Percentiles rank a stretch among this genome's conserved stretches.
These are phyloP conservation scores for Parastagonospora avenae DNA, from an alignment of 2,329 filamentous ascomycete genomes.

Conservation along the genomic window DNA sequence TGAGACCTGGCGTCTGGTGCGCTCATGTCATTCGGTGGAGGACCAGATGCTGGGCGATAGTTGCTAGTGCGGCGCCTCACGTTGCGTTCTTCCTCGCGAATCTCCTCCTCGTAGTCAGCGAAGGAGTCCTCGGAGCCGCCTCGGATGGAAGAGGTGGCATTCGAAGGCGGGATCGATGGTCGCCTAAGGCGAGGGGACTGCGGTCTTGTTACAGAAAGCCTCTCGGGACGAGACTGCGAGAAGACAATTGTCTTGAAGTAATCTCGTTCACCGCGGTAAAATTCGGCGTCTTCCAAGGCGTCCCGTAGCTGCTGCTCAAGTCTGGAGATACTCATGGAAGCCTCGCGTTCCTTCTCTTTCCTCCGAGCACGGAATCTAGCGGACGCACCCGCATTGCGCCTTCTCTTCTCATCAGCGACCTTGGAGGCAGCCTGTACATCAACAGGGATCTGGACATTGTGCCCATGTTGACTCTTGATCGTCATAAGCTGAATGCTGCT, in stretches of 20 bases:
- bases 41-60: constrained; percentile 39
- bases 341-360: constrained; percentile 81
- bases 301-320: constrained; percentile 72
- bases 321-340: constrained; percentile 69
- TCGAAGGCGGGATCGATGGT: constrained; percentile 35
- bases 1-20: constrained; percentile 23
- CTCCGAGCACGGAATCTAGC: constrained; percentile 80
- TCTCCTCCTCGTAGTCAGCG: constrained; percentile 39
- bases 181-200: constrained; percentile 49
- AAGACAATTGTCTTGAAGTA: constrained; percentile 64
- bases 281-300: constrained; percentile 71
- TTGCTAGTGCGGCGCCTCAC: constrained; percentile 45
- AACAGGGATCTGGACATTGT: constrained; percentile 66
- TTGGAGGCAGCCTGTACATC: constrained; percentile 83
- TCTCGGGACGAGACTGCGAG: constrained; percentile 60
- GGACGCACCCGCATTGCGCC: constrained; percentile 83
- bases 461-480: constrained; percentile 56
- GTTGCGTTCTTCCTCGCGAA: constrained; percentile 39
- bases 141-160: constrained; percentile 33
- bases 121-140: constrained; percentile 40
- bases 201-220: constrained; percentile 50
- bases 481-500: constrained; percentile 61
- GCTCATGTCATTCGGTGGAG: constrained; percentile 26
- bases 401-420: constrained; percentile 82
- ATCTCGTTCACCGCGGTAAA: constrained; percentile 74